Evolutionary conservation across 495 filamentous ascomycete species (phyloP), one percentile per base, ranked within the genome.

Genomic region (Peziza echinospora): DNA sequence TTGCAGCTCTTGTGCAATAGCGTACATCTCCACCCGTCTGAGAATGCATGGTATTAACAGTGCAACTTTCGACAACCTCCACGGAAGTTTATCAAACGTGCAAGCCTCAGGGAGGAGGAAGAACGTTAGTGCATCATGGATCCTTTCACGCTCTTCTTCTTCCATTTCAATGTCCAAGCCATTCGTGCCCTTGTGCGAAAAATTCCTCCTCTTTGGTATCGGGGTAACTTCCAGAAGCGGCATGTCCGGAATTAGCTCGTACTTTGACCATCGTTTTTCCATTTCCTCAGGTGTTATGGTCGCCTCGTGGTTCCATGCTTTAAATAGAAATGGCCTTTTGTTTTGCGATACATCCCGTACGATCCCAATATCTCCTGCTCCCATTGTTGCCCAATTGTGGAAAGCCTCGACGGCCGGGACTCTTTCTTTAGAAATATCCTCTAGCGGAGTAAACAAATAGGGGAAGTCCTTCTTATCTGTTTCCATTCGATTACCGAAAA

Each of bases 1-100:
- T 41, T 75, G 69, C 3, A 94, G 64, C 22, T 68, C 64, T 19
- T 71, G 60, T 1, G 79, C 82, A 23, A 85, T 63, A 19, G 86
- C 61, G 16, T 64, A 63, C 3, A 73, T 62, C 50, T 80, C 80
- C 16, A 87, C 52, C n/a, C 71, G 70, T 46, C 80, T 71, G 5
- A 81, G 62, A 6, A 94, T 76, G 0, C 78, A 75, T 0, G 89
- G 84, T 21, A 92, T 67, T 26, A 91, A 68, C 13, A 78, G 64
- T 1, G 75, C 80, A 48, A 92, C 73, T 21, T 75, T 66, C 1
- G 72, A 67, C 47, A 76, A 75, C 13, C 61, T 56, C 23, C 68
- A 60, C 0, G 84, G 78, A 1, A 84, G 62, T 21, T 57, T 67
- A 49, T 80, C 74, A 3, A 80, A 51, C 11, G 48, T 49, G 48